These are phyloP conservation scores for Zygosaccharomyces rouxii DNA, from an alignment of 805 yeast genomes.

Conservation along the genomic window DNA sequence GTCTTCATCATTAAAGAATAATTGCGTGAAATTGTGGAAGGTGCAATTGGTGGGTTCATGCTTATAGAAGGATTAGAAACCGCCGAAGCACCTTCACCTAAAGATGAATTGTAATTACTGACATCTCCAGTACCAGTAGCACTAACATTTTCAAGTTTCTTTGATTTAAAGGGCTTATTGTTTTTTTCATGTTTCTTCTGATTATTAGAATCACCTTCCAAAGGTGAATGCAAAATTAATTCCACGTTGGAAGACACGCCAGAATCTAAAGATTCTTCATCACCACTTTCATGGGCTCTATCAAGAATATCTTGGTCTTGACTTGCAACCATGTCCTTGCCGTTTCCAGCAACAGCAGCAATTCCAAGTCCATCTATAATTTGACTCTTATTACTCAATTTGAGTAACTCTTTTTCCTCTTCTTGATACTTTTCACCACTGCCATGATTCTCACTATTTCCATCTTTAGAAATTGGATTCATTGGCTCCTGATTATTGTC, in stretches of 20 bases:
- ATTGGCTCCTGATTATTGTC: conserved; percentile 1
- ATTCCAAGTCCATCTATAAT: conserved; percentile 14
- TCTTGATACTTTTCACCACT: conserved; percentile 13
- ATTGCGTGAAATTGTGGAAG: conserved; percentile 24
- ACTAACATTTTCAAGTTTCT: neutral
- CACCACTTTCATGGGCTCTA: conserved; percentile 1
- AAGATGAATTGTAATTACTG: neutral
- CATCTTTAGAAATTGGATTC: neutral
- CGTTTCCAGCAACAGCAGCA: conserved; percentile 1
- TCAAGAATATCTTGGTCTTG: neutral
- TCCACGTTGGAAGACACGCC: conserved; percentile 19
- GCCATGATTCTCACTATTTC: neutral
- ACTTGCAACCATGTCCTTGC: neutral
- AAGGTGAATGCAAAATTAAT: conserved; percentile 19
- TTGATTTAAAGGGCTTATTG: neutral
- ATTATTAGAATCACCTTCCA: conserved; percentile 1
- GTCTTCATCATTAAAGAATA: conserved; percentile 13
- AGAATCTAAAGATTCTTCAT: conserved; percentile 8
- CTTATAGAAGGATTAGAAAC: conserved; percentile 18
- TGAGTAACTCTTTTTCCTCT: conserved; percentile 17
- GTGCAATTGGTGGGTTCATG: conserved; percentile 27
- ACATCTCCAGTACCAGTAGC: neutral
- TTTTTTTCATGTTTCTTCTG: neutral
- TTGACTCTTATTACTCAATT: conserved; percentile 12
- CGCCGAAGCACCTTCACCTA: conserved; percentile 11